Evolutionary conservation across 176 grass and related monocot genomes (phyloP).

Genomic region (Oryza glumipatula): DNA sequence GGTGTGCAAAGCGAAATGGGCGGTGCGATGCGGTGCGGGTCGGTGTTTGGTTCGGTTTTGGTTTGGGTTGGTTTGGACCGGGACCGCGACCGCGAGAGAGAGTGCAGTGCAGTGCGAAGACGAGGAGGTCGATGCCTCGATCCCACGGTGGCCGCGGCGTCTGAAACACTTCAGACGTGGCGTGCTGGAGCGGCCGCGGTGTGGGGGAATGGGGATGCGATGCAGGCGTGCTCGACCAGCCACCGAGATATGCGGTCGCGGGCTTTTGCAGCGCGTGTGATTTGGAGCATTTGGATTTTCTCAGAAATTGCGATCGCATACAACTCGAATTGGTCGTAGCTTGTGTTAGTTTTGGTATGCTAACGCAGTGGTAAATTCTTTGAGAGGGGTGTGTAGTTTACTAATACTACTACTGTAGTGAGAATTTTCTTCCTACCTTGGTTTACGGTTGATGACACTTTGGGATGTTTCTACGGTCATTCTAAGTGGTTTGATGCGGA

Average conservation of each 20-base stretch:
- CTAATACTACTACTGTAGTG: no score
- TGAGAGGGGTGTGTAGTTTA: no score
- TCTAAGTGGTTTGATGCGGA: neutral
- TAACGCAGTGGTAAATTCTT: neutral
- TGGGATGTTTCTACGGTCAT: neutral
- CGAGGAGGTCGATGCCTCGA: no score
- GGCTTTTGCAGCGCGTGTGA: neutral
- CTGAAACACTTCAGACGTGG: conserved; percentile 37
- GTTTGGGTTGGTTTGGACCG: conserved; percentile 33
- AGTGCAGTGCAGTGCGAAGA: no score
- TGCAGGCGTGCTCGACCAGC: neutral
- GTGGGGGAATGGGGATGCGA: neutral
- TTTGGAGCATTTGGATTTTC: neutral
- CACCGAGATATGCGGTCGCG: neutral
- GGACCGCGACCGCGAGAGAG: neutral
- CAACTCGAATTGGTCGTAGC: neutral
- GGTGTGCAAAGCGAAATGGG: neutral
- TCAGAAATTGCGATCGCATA: neutral
- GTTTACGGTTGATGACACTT: neutral
- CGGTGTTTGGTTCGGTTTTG: conserved; percentile 32
- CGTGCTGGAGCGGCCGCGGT: neutral
- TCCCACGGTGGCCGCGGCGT: neutral
- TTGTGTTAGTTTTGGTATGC: neutral
- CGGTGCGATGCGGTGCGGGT: conserved; percentile 35
- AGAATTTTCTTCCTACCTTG: neutral